Evolutionary conservation across 2,329 filamentous ascomycete genomes (phyloP).

Genomic region (Paradendryphiella salina): DNA sequence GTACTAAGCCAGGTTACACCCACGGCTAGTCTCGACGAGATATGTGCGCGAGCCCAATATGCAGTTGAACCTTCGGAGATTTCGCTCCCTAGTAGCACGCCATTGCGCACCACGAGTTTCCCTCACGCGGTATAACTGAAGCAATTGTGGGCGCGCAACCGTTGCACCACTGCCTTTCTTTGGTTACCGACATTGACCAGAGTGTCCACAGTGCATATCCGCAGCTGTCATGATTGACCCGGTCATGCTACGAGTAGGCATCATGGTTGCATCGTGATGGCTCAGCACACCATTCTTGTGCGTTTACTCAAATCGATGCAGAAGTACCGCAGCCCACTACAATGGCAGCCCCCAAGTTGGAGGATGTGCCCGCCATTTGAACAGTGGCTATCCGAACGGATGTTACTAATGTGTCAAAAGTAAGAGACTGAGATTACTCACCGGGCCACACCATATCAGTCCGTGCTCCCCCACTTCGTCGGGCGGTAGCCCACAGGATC

Average conservation of each 20-base stretch:
- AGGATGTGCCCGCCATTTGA: not conserved
- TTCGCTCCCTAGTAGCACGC: conserved; percentile 8
- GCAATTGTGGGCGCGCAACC: conserved; percentile 3
- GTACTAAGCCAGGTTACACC: conserved; percentile 15
- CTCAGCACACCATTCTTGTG: not conserved
- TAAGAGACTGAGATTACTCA: not conserved
- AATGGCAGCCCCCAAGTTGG: not conserved
- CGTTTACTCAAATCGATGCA: not conserved
- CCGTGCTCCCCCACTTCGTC: conserved; percentile 1
- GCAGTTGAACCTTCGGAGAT: conserved; percentile 18
- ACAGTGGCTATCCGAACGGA: not conserved
- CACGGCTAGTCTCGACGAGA: conserved; percentile 18
- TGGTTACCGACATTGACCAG: conserved; percentile 33
- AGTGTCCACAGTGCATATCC: conserved; percentile 18
- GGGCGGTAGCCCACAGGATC: not conserved
- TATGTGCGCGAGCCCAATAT: conserved; percentile 15
- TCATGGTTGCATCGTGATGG: not conserved
- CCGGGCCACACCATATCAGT: not conserved
- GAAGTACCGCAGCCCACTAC: not conserved
- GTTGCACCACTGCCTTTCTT: conserved; percentile 15
- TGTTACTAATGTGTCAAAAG: not conserved
- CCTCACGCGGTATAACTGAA: not conserved
- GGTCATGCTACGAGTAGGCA: not conserved
- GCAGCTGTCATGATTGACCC: conserved; percentile 25
- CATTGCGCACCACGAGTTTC: not conserved